Base-by-base conservation (phyloP, 345 rosid species). In the Hibiscus mutabilis region DNA sequence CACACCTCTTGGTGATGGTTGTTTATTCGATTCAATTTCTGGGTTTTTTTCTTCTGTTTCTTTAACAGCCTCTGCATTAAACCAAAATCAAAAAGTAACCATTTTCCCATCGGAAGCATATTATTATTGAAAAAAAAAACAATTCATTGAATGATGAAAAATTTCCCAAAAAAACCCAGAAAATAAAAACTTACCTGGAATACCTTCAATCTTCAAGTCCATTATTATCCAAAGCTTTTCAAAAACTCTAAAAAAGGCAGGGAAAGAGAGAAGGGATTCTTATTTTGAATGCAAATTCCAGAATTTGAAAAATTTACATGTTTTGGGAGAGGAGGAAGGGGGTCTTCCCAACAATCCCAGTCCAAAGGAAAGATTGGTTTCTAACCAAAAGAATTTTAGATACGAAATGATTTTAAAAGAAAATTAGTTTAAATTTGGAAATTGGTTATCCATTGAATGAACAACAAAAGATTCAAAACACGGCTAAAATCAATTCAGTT, bases 1-100 rank as follows among this genome's bases (percentile, higher is more conserved):
- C 0, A 86, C 89, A 24, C 86, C 78, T 57, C 88, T 83, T 18
- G 89, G 93, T 0, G 88, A 85, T 42, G 46, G 46, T 11, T 70
- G 56, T 49, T 16, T 5, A 55, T 55, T 74, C 1, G 70, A 62
- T 18, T 62, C 69, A 60, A 1, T 53, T 63, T 79, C 82, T 67
- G 71, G 75, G 64, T 33, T 59, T 65, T 80, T 77, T 14, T 60
- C 77, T 55, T 59, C 75, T 31, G 44, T 53, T 9, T 55, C 14
- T 21, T 21, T 8, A 19, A 19, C 27, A 19, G 0, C 13, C 68
- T 66, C 86, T 82, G 58, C 0, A 15, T 7, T 1, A 31, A 29
- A 42, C 46, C 1, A 47, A 52, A 72, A 46, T 21, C 27, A 55
- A 10, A 19, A n/a, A 61, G 8, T 3, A 42, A 46, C 7, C 12